Base-by-base conservation (phyloP, 129 eudicot species). In the Arctium minus region DNA sequence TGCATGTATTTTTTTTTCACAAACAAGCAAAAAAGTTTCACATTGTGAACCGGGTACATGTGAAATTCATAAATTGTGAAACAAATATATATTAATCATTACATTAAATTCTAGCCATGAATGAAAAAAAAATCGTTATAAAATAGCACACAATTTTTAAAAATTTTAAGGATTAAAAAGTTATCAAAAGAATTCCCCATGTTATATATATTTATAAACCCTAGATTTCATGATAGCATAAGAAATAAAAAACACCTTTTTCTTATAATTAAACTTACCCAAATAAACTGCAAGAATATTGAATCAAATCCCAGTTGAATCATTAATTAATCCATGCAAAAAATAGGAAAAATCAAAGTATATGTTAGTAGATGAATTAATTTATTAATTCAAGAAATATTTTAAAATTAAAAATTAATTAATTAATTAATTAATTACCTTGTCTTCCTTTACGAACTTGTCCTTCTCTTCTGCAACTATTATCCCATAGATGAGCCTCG, bases 401-500 rank as follows among this genome's bases (percentile, higher is more conserved):
- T 64, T 32, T 65, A 18, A 76, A 22, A 60, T 60, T 17, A 4
- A 15, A 15, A 27, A 37, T 15, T 22, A 39, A 15, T 22, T 35
- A 3, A 38, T 85, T 70, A 70, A 32, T 22, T 39, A 71, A 71
- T 6, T 73, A 56, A 78, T 75, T 83, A 92, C 98, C 98, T 91
- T 95, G 98, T 83, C 97, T 88, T 84, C 98, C 98, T 86, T 95
- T 95, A 9, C 98, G 97, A 84, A 94, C 94, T 87, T 95, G 98
- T 76, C 98, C 98, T 86, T 95, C 98, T 87, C 98, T 90, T 84
- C 97, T 91, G 79, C 97, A 95, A 85, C 98, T 95, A 88, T 94
- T 94, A 83, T 94, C 98, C 98, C 98, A 94, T 77, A 94, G 81
- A 94, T 94, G 98, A 74, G 98, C 98, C 73, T 95, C 98, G 82